Evolutionary conservation across 148 eudicot genomes (phyloP), one percentile per base, ranked within the genome.

Genomic region (Rheum nobile): DNA sequence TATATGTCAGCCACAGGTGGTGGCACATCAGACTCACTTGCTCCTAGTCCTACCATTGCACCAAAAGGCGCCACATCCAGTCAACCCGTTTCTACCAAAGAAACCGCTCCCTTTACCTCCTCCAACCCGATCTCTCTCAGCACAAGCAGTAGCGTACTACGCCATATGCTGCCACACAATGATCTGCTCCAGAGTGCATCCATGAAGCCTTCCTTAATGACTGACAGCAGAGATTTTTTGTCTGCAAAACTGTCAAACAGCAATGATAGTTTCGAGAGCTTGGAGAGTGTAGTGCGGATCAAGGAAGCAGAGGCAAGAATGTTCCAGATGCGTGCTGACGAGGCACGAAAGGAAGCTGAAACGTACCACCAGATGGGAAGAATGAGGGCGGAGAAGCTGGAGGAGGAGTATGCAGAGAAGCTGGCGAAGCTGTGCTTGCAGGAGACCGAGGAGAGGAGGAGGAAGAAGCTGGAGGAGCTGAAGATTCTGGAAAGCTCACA

Each of bases 291-390:
- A 19, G 87, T 91, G n/a, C 81, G 90, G 70, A 75, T 88, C 24
- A 91, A 91, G 74, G 90, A 86, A 75, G 89, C 88, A 13, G 97
- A 89, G 78, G 90, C 90, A 16, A 83, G 85, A 77, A 88, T 91
- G 95, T 89, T 89, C 85, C 92, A 88, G 79, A 83, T 59, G 67
- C 86, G 87, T 22, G 95, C 97, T 37, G 97, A 91, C 24, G 97
- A 89, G 78, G 97, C 97, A 3, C 75, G 89, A 35, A 86, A 88
- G 70, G 97, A 91, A 72, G 86, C 90, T 8, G 97, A 89, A 59
- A 73, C 77, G 16, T 88, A 82, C 72, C 75, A 79, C 48, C 78
- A 82, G 32, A 77, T 86, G 84, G 83, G 83, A 38, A 78, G 83
- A 73, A 44, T 72, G 61, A 81, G 82, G 80, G 83, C 77, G 3